Evolutionary conservation across 176 grass and related monocot genomes (phyloP), one percentile per base, ranked within the genome.

Genomic region (Zoysia japonica): DNA sequence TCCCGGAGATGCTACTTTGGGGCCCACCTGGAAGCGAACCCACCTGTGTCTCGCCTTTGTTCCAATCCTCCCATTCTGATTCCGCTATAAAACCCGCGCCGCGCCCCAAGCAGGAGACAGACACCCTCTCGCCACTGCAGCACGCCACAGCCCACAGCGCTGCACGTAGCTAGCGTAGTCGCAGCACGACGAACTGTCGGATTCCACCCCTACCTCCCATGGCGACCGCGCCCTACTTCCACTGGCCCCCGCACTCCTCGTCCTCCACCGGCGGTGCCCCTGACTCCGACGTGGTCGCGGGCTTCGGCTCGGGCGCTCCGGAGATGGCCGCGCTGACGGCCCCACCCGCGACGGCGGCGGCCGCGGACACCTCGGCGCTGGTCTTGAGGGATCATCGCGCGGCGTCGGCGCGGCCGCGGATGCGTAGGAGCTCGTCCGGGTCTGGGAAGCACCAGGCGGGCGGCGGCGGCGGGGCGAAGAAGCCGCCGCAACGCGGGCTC

Each of bases 401-500:
- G 52, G 3, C 38, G 1, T 52, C 74, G 57, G 64, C 76, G 37
- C 65, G 82, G 44, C 35, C 57, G 28, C 44, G 73, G 73, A 43
- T 70, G 44, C 78, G 77, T 0, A 54, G 72, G 17, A 65, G 17
- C 13, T 13, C 85, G 41, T 19, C 85, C 9, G 62, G 14, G 11
- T 62, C 78, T 0, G 84, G 75, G 67, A 85, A 79, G 52, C 80
- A 84, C 68, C 59, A 57, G 11, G 41, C 2, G 43, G 59, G 6
- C 48, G 65, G 20, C 3, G 63, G 48, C 13, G 44, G 28, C 46
- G 43, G 14, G 40, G 17, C 40, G 13, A 94, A 84, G 86, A 87
- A 85, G 47, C 45, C 77, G 14, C 86, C 92, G 43, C 86, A 94
- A 86, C 86, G 92, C 11, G 92, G 92, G 9, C 92, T 94, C 61